Base-by-base conservation (phyloP, 1,284 basidiomycete species). In the Malassezia vespertilionis region DNA sequence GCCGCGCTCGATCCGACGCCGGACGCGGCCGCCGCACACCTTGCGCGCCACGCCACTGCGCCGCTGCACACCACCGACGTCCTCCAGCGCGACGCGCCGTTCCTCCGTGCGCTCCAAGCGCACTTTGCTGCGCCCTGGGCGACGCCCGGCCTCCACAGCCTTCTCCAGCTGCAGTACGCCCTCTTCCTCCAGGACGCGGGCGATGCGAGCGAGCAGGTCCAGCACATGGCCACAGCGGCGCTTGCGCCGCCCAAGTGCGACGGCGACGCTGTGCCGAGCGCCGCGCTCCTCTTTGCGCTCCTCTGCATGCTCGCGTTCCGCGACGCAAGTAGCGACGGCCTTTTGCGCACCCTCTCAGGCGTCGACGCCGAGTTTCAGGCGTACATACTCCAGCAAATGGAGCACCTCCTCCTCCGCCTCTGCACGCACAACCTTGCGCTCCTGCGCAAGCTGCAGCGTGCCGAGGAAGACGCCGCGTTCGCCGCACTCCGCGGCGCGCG, bases 131-230 rank as follows among this genome's bases (percentile, higher is more conserved):
- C n/a, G 17, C 3, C 41, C 12, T 88, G 86, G 83, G 80, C 79
- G 47, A 81, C 85, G 8, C 76, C 79, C 1, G 81, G 82, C 3
- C 73, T 89, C 22, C 84, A 83, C 62, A 82, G 86, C 1, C 77
- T 80, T 0, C 69, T 90, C 3, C 73, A 83, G 9, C 76, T 96
- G 24, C 84, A 87, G 60, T 93, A 87, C 86, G 83, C 85, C 0
- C 74, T 90, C 44, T 87, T 67, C 36, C 38, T 67, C 12, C 57
- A 57, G 15, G 58, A 67, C 12, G 58, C 61, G 5, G 50, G 49
- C 15, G 53, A 62, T 30, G 53, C 56, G 1, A 52, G 58, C 32
- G 63, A 69, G 18, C 44, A 55, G 27, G 55, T 61, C 20, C 61
- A 60, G 12, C 33, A 34, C 18, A 56, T 56, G 17, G 51, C 33